Evolutionary conservation across 768 basidiomycete species (phyloP).

Genomic region (Kwoniella sp.): DNA sequence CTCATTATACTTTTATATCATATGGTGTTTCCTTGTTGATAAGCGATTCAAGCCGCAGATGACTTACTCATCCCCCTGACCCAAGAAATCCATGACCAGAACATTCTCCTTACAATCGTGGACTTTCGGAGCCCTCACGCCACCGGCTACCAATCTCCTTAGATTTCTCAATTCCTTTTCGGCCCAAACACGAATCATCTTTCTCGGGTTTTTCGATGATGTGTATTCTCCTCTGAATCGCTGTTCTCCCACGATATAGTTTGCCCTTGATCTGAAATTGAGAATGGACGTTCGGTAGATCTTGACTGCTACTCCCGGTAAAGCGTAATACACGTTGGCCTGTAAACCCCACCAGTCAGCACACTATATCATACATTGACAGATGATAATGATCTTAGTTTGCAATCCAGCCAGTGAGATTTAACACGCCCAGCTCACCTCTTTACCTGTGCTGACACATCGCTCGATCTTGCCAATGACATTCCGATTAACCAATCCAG

Average conservation of each 20-base stretch:
- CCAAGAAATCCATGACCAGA: slow-evolving; percentile 91
- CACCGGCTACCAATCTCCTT: slow-evolving; percentile 77
- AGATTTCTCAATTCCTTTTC: slow-evolving; percentile 99
- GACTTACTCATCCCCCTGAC: slow-evolving; percentile 76
- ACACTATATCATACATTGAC: too few relatives aligned
- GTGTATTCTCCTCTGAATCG: slow-evolving; percentile 81
- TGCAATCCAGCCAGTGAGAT: too few relatives aligned
- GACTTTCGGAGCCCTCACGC: slow-evolving; percentile 82
- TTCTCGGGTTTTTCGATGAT: slow-evolving; percentile 81
- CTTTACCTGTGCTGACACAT: slow-evolving; percentile 96
- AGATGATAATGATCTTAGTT: too few relatives aligned
- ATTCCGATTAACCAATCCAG: slow-evolving; percentile 92
- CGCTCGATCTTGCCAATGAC: slow-evolving; percentile 88
- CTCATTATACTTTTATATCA: too few relatives aligned
- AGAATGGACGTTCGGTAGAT: slow-evolving; percentile 99
- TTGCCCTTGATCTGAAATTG: slow-evolving; percentile 94
- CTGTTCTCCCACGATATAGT: slow-evolving; percentile 92
- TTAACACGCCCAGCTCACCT: slow-evolving; percentile 64
- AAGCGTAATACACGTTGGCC: slow-evolving; percentile 73
- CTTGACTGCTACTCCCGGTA: slow-evolving; percentile 71
- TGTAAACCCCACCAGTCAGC: slow-evolving; percentile 56
- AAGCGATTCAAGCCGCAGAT: too few relatives aligned
- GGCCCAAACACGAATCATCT: slow-evolving; percentile 98
- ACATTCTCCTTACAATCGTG: slow-evolving; percentile 95
- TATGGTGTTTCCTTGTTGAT: too few relatives aligned